These are phyloP conservation scores for Berberis thunbergii DNA, from an alignment of 164 flowering plant species.

Conservation along the genomic window DNA sequence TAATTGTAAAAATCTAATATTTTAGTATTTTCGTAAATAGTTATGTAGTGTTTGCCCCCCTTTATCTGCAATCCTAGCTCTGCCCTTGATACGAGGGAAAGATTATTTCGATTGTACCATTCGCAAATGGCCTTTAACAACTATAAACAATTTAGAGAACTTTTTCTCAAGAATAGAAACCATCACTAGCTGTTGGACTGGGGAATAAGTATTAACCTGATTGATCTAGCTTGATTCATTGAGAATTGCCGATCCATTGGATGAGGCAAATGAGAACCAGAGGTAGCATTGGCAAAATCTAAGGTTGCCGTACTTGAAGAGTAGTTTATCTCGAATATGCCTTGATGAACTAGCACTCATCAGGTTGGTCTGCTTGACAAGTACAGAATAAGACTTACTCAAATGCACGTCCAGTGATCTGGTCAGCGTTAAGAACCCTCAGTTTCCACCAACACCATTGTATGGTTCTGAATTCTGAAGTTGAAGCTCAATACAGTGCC, in stretches of 20 bases:
- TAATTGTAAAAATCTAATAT: too few relatives aligned
- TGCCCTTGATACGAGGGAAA: too few relatives aligned
- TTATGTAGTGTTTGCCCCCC: too few relatives aligned
- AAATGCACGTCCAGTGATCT: slow-evolving; percentile 57
- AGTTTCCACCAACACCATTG: slow-evolving; percentile 58
- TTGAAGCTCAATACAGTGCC: slow-evolving; percentile 43
- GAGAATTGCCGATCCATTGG: slow-evolving; percentile 41
- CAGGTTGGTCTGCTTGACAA: slow-evolving; percentile 39
- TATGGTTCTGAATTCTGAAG: slow-evolving; percentile 54
- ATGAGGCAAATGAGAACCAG: slow-evolving; percentile 17
- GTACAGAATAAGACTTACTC: slow-evolving; percentile 71
- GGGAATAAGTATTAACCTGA: slow-evolving; percentile 26
- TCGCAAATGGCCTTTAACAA: too few relatives aligned
- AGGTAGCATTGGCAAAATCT: slow-evolving; percentile 31
- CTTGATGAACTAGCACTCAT: slow-evolving; percentile 41
- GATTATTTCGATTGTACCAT: too few relatives aligned
- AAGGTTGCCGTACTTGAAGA: slow-evolving; percentile 26
- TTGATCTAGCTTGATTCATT: slow-evolving; percentile 49
- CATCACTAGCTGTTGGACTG: too few relatives aligned
- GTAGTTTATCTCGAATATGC: slow-evolving; percentile 38
- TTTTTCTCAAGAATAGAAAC: too few relatives aligned
- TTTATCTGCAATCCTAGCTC: too few relatives aligned
- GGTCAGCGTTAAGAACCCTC: slow-evolving; percentile 65
- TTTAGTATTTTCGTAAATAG: too few relatives aligned
- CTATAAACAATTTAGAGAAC: too few relatives aligned